Evolutionary conservation across 768 basidiomycete genomes (phyloP), one percentile per base, ranked within the genome.

Genomic region (Heimioporus sp.): DNA sequence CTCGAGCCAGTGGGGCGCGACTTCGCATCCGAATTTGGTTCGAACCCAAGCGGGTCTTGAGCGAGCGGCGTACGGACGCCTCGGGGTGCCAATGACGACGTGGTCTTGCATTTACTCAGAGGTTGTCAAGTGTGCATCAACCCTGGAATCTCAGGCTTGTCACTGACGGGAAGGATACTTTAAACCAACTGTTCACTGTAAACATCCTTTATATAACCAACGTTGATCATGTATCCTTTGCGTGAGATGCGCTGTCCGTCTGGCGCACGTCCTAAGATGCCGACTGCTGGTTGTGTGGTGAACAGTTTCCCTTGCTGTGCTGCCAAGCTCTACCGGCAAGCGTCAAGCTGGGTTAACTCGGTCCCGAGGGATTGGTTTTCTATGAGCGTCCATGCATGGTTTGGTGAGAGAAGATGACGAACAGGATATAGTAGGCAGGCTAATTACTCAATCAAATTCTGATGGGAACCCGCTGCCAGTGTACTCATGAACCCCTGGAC

Each of bases 91-190:
- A 46, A 20, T 40, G 16, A 37, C 17, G 43, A 51, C 38, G 42
- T 32, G 42, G 31, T 21, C n/a, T 19, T 34, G 31, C 31, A 32
- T 17, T 24, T 32, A 43, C 44, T 12, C 37, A 48, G 17, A n/a
- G 44, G 35, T 43, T 48, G 35, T 31, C 13, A 43, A 46, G 53
- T 32, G 39, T 12, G 20, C 30, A 24, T 30, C 13, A 37, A 35
- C 48, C 36, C 37, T 52, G 21, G 30, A 44, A 34, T 60, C 50
- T 40, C 50, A 59, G 50, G 54, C 57, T 46, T 59, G 53, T 59
- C 57, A 60, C n/a, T 39, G 24, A 46, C 36, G 35, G 10, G 36
- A 30, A 38, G n/a, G 20, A 19, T 31, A 8, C 7, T 39, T 43
- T 21, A 21, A 17, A 41, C 34, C 36, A 19, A 31, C 19, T 30